Base-by-base conservation (phyloP, 2,329 filamentous ascomycete species). In the Taxawa tesnikishii region DNA sequence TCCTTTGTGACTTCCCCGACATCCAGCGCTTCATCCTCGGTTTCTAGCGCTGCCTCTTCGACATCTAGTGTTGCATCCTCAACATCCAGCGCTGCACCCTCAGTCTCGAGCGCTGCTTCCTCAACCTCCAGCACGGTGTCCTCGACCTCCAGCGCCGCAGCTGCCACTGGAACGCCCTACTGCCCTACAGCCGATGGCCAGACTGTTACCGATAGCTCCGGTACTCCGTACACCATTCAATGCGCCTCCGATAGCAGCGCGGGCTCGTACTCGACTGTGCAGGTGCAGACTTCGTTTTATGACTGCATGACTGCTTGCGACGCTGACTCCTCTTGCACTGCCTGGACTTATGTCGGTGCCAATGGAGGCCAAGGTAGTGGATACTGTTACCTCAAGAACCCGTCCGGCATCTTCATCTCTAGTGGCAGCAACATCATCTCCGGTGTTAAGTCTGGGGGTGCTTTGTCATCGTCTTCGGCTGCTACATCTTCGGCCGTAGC, bases 61-160 rank as follows among this genome's bases (percentile, higher is more conserved):
- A 52, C 33, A 45, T 39, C 15, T 53, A 49, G 29, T 46, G 47
- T 28, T 42, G 40, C 23, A 25, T 38, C n/a, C 40, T 46, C 33
- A 36, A 38, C 8, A 31, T 50, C 6, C 37, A 39, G 1, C 34
- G 48, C 18, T 49, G 48, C 33, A 26, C 39, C 5, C 34, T 43
- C 15, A 28, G 25, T 15, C 14, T 18, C 8, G 33, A 29, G n/a
- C 18, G 32, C 38, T 11, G 15, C 28, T 13, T 28, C 38, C 19
- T 27, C 33, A 5, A 36, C 33, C 12, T 38, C 38, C 16, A 28
- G 24, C 6, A 36, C 38, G 16, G 36, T 27, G 10, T 26, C 32
- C 3, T 34, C 30, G 10, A 33, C 32, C 5, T 18, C 38, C 29
- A 34, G 24, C n/a, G 16, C 38, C n/a, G 18, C 28, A 5, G 11